Base-by-base conservation (phyloP, 371 early-diverging fungal species). In the Mucor sp. region DNA sequence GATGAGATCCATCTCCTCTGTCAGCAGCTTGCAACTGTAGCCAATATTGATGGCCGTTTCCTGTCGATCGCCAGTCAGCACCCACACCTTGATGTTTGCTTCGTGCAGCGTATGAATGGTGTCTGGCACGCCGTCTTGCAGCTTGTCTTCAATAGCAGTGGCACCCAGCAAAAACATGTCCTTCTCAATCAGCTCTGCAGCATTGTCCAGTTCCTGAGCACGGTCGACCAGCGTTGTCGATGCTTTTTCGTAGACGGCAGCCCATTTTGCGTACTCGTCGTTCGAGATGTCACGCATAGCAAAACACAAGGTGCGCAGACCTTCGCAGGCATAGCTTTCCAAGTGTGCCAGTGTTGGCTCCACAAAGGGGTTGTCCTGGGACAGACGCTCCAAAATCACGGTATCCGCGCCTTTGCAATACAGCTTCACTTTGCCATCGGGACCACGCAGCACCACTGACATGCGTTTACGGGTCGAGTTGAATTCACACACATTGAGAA, bases 401-500 rank as follows among this genome's bases (percentile, higher is more conserved):
- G 97, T 94, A 80, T 99, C 99, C 14, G 99, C 98, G 28, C 99
- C 99, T 77, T 99, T 99, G 71, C 93, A 93, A 81, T 93, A 97
- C 47, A 99, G 82, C 72, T 92, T 92, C 63, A 99, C 92, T 58
- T 89, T 87, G 32, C 95, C 95, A 65, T 96, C 94, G 3, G 96
- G 94, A 53, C 87, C 84, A 21, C 95, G 88, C 15, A 97, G 83
- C 30, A 99, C 79, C 2, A 93, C 92, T 2, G 95, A 94, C 99
- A 99, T 97, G 58, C 99, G 90, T 74, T 99, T 99, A 41, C 99
- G 87, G 19, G 97, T 96, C 43, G 94, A 94, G 74, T 97, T 97
- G 85, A 99, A 99, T 75, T 99, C 99, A 77, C 94, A 94, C 57
- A 97, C 92, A 70, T 95, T 94, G 33, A 99, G 78, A 44, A 99